phyloP scores from a whole-genome alignment of 768 basidiomycete species.

The Lactarius tabidus region DNA sequence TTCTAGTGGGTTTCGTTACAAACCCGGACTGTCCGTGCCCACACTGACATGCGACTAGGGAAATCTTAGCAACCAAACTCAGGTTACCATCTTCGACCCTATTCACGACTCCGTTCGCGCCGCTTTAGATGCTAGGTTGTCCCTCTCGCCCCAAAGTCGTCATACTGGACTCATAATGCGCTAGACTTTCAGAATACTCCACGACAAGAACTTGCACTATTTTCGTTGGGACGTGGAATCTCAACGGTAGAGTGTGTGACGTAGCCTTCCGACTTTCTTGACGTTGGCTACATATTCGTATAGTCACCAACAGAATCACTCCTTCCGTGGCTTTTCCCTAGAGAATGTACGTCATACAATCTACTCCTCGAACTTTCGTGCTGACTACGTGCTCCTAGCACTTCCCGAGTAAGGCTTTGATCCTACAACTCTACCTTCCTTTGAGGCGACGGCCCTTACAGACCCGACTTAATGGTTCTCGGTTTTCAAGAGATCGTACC shows the following conservation, averaged over 20 bases:
- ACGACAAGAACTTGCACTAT: slow-evolving; percentile 64
- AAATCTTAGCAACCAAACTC: slow-evolving; percentile 82
- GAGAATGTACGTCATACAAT: slow-evolving; percentile 53
- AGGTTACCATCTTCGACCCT: slow-evolving; percentile 91
- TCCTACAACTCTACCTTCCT: neutral
- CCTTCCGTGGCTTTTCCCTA: slow-evolving; percentile 87
- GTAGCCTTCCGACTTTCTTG: neutral
- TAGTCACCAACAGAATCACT: slow-evolving; percentile 81
- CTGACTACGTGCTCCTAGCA: slow-evolving; percentile 26
- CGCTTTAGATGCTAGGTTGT: slow-evolving; percentile 65
- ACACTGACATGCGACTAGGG: slow-evolving; percentile 52
- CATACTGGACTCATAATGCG: slow-evolving; percentile 2
- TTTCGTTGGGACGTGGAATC: slow-evolving; percentile 93
- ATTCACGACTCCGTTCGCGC: slow-evolving; percentile 83
- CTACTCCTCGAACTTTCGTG: neutral
- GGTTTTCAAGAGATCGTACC: slow-evolving; percentile 98
- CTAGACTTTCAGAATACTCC: slow-evolving; percentile 80
- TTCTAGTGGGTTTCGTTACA: slow-evolving; percentile 56
- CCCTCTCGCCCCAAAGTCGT: slow-evolving; percentile 13
- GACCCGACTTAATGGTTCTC: slow-evolving; percentile 86
- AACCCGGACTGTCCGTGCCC: neutral
- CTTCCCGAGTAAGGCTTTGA: slow-evolving; percentile 44
- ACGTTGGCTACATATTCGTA: slow-evolving; percentile 27
- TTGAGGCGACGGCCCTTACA: slow-evolving; percentile 28
- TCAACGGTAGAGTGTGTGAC: slow-evolving; percentile 75